Evolutionary conservation across 805 yeast genomes (phyloP), one percentile per base, ranked within the genome.

Genomic region (Yamadazyma sp.): DNA sequence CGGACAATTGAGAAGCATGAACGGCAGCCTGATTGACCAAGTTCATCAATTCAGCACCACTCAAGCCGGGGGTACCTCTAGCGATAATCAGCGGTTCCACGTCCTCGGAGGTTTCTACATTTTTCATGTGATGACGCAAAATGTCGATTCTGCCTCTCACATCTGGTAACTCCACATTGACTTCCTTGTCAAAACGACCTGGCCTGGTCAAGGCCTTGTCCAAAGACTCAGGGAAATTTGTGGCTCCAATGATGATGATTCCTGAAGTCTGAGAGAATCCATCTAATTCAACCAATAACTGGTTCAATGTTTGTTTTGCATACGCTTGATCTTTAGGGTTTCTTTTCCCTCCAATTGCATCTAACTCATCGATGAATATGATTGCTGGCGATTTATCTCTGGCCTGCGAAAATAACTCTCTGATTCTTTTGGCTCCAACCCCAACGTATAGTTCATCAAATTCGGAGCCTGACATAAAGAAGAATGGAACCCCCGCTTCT

Each of bases 141-240:
- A 95, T 95, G 49, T 89, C 97, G 26, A 91, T 73, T 58, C 99
- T 82, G 32, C 99, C 99, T 55, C 99, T 80, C 22, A 95, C 98
- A 64, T 93, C 99, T 4, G 99, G 99, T 50, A 93, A 75, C 46
- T 89, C 96, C 27, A 93, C 99, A 52, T 84, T 79, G 17, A 93
- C 98, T 52, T 86, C 82, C 67, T 93, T 93, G 64, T 95, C 99
- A 57, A 93, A 93, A 62, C 99, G 79, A 23, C 99, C 99, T 8
- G 99, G 99, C 68, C 99, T 81, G 1, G 98, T 91, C 54, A 93
- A 74, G 1, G 99, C 99, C 62, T 91, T 89, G 65, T 93, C 99
- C 42, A 93, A 75, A 37, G 95, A 79, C 60, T 93, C 98, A 6
- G 99, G 98, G 77, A 91, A 93, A 70, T 93, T 93, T 3, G 99